These are phyloP conservation scores for Scorias spongiosa DNA, from an alignment of 2,329 filamentous ascomycete species.

Conservation along the genomic window DNA sequence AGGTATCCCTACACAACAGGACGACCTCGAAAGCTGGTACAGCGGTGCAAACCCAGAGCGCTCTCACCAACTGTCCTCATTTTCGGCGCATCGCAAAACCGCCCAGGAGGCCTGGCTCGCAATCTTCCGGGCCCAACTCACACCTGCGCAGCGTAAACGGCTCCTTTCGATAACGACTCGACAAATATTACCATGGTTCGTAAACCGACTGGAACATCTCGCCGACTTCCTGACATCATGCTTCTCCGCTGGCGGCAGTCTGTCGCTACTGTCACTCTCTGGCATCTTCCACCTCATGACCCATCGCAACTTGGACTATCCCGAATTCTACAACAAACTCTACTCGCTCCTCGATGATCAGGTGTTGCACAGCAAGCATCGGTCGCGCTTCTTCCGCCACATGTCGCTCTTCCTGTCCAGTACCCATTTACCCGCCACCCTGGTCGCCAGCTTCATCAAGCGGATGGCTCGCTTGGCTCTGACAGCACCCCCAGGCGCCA, in stretches of 20 bases:
- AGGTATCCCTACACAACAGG: constrained; percentile 49
- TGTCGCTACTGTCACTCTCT: constrained; percentile 73
- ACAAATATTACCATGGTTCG: constrained; percentile 76
- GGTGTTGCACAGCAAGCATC: constrained; percentile 83
- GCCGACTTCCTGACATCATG: constrained; percentile 96
- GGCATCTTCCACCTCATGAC: constrained; percentile 92
- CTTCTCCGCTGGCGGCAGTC: constrained; percentile 74
- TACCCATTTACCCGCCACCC: constrained; percentile 75
- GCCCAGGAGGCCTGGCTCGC: constrained; percentile 80
- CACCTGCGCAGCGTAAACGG: constrained; percentile 60
- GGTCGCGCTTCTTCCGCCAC: constrained; percentile 82
- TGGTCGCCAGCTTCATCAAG: constrained; percentile 95
- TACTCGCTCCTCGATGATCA: constrained; percentile 81
- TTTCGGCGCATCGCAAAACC: constrained; percentile 58
- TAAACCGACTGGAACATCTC: constrained; percentile 63
- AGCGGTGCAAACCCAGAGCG: constrained; percentile 34
- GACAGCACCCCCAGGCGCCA: constrained; percentile 76
- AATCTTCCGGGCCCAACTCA: constrained; percentile 52
- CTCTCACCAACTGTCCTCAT: constrained; percentile 48
- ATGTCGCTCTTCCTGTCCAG: constrained; percentile 82
- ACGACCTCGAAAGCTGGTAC: constrained; percentile 56
- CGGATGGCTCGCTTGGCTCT: constrained; percentile 70
- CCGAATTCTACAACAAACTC: constrained; percentile 70
- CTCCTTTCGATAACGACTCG: constrained; percentile 61
- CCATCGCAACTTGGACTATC: constrained; percentile 84